phyloP scores from a whole-genome alignment of 2,329 filamentous ascomycete genomes.

The Alternaria arborescens region DNA sequence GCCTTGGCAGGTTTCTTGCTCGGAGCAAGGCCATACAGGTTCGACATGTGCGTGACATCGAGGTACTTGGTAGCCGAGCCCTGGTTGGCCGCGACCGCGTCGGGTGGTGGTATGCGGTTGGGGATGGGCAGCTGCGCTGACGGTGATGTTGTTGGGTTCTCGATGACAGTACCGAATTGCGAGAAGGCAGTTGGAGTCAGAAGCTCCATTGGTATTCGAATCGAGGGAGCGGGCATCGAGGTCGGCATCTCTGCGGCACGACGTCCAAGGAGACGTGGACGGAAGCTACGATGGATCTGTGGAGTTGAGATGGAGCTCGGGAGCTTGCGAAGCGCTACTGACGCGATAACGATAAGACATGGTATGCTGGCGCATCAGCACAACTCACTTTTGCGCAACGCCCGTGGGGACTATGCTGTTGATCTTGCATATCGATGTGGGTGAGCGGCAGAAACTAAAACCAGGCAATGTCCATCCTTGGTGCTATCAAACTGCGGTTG shows the following conservation, averaged over 20 bases:
- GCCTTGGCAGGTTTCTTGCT: slow-evolving; percentile 66
- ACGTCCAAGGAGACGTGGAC: slow-evolving; percentile 3
- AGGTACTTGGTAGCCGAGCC: slow-evolving; percentile 87
- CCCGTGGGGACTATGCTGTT: not conserved
- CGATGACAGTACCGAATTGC: slow-evolving; percentile 83
- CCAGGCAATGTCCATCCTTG: not conserved
- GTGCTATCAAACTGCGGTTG: not conserved
- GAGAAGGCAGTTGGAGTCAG: slow-evolving; percentile 75
- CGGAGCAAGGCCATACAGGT: slow-evolving; percentile 74
- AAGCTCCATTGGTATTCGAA: slow-evolving; percentile 66
- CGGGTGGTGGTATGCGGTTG: slow-evolving; percentile 55
- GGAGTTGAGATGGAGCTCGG: slow-evolving; percentile 17
- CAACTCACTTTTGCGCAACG: not conserved
- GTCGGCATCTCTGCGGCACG: slow-evolving; percentile 44
- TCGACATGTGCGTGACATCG: slow-evolving; percentile 75
- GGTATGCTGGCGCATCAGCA: not conserved
- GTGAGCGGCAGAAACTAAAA: not conserved
- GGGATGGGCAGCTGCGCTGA: slow-evolving; percentile 55
- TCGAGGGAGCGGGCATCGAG: slow-evolving; percentile 51
- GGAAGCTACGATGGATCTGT: slow-evolving; percentile 8
- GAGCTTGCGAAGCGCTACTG: slow-evolving; percentile 26
- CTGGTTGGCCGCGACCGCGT: slow-evolving; percentile 76
- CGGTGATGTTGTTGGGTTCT: slow-evolving; percentile 70
- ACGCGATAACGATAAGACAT: slow-evolving; percentile 20
- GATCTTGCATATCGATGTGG: no score